phyloP scores from a whole-genome alignment of 1,139 yeast genomes.

The Candida sp. region DNA sequence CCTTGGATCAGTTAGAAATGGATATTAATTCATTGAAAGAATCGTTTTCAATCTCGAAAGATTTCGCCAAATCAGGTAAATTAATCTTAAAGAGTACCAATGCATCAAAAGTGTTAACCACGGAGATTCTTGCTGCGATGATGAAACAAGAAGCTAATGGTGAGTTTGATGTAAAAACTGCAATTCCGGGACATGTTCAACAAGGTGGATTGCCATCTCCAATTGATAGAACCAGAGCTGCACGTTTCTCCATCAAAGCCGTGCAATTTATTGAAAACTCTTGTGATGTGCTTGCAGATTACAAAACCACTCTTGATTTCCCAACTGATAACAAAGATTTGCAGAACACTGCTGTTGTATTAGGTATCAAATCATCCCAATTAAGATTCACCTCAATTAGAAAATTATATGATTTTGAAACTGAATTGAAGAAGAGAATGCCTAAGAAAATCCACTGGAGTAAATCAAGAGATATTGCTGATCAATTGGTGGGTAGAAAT shows the following conservation, averaged over 20 bases:
- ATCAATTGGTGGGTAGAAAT: slow-evolving; percentile 79
- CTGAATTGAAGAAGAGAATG: slow-evolving; percentile 76
- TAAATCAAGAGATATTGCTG: slow-evolving; percentile 69
- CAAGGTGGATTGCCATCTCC: slow-evolving; percentile 98
- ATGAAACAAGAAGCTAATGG: slow-evolving; percentile 75
- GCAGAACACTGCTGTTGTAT: slow-evolving; percentile 70
- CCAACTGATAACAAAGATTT: slow-evolving; percentile 31
- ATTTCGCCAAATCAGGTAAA: slow-evolving; percentile 73
- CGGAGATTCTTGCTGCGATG: slow-evolving; percentile 79
- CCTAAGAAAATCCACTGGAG: slow-evolving; percentile 90
- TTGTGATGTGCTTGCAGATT: slow-evolving; percentile 15
- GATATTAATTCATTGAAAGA: slow-evolving; percentile 58
- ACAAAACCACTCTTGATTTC: slow-evolving; percentile 30
- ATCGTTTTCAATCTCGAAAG: slow-evolving; percentile 55
- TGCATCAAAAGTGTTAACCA: slow-evolving; percentile 79
- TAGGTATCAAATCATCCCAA: slow-evolving; percentile 82
- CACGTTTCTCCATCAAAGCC: slow-evolving; percentile 85
- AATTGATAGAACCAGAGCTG: slow-evolving; percentile 89
- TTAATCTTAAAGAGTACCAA: slow-evolving; percentile 80
- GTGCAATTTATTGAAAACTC: slow-evolving; percentile 76
- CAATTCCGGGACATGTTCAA: slow-evolving; percentile 97
- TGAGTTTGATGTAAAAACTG: slow-evolving; percentile 87
- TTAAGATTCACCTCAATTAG: slow-evolving; percentile 71
- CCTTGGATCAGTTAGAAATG: slow-evolving; percentile 53
- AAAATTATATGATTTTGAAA: slow-evolving; percentile 79